Evolutionary conservation across 768 basidiomycete species (phyloP), one percentile per base, ranked within the genome.

Genomic region (Podaxis pistillaris): DNA sequence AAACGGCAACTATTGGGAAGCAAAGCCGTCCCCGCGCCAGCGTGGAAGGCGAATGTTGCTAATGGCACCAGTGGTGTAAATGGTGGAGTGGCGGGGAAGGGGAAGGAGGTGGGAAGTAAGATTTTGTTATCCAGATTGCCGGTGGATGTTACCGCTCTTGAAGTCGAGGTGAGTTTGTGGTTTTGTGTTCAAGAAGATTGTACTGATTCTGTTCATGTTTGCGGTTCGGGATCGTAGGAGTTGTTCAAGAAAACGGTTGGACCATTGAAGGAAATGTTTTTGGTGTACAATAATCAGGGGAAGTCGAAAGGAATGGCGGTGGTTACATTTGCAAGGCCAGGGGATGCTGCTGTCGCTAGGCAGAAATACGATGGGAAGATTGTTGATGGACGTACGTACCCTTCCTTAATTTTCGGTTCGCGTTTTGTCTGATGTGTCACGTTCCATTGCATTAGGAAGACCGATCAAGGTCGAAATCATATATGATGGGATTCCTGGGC

Each of bases 251-350:
- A 87, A 72, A 93, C 91, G 0, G 80, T 93, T 24, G 91, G 91
- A 3, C 88, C 90, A 0, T 71, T 91, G 63, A 86, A 81, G 69
- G 89, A 91, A 44, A 79, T 77, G 28, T 89, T 92, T 64, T 68
- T 92, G 67, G 81, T 91, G 17, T 88, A 89, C 76, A 93, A 92
- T 71, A 85, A 83, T 2, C 86, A 90, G 67, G 90, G 86, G 0
- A 81, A 79, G 58, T 89, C 90, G 50, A 91, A 90, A 68, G 91
- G 91, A 19, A 91, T 92, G 90, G 90, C 91, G 1, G 72, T 93
- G 13, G 87, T 92, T 2, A 68, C 77, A 0, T 93, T 93, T 68
- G 81, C 86, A 66, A 81, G 86, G 36, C 64, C 81, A 7, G 85
- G 79, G 1, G 88, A 91, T 72, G 91, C 91, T 7, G 75, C 71